A percentile compares a stretch with the other conserved stretches of the same genome.
Conservation (phyloP, 2,329 filamentous ascomycete species). For the Pseudogymnoascus sp. region DNA sequence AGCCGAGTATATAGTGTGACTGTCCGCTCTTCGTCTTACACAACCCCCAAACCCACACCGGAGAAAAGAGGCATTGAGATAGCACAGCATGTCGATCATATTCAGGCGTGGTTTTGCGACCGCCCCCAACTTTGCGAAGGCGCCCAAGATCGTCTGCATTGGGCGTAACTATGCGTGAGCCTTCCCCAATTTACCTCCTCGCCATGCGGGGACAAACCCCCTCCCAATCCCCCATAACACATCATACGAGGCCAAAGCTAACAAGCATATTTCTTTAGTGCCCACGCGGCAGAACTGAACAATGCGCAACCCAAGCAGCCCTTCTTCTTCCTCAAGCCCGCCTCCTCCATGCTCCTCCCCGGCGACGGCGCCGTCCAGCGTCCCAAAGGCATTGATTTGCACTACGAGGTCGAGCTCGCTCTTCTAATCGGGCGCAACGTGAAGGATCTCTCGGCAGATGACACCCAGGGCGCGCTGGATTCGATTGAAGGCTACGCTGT, state of each 20-base stretch:
- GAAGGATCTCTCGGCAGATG: constrained; percentile 61
- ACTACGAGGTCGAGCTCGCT: constrained; percentile 93
- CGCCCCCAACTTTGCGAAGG: constrained; percentile 38
- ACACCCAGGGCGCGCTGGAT: constrained; percentile 68
- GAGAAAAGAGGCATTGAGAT: background rate
- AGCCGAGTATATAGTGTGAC: background rate
- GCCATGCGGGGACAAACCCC: background rate
- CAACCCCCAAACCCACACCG: background rate
- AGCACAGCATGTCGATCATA: background rate
- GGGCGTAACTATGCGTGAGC: constrained; percentile 90
- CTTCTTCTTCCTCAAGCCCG: constrained; percentile 97
- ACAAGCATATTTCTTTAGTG: constrained; percentile 42
- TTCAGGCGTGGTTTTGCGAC: constrained; percentile 26
- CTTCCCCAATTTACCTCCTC: constrained; percentile 13
- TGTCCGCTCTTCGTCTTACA: background rate
- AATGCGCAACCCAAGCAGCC: constrained; percentile 84
- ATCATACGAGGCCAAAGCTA: constrained; percentile 11
- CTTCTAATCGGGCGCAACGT: constrained; percentile 78
- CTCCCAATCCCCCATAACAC: constrained; percentile 6
- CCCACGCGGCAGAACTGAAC: constrained; percentile 89
- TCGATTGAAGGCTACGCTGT: constrained; percentile 86
- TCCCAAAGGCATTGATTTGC: constrained; percentile 74
- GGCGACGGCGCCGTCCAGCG: constrained; percentile 71
- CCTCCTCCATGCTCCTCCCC: constrained; percentile 75
- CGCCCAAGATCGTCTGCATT: constrained; percentile 60